Evolutionary conservation across 2,329 filamentous ascomycete species (phyloP).

Genomic region (Ilyonectria sp.): DNA sequence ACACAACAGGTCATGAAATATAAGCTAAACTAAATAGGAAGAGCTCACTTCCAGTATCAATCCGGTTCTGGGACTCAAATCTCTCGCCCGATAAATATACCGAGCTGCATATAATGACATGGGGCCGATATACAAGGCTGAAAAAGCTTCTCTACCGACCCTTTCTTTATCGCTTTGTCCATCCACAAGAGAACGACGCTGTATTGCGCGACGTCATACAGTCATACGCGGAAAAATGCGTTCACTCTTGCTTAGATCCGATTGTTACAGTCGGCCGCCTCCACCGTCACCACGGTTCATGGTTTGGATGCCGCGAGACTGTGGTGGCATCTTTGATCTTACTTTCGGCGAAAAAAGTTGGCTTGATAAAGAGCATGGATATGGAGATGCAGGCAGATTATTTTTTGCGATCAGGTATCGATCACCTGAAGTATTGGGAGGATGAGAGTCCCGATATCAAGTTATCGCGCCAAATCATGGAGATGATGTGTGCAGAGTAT

Average conservation of each 20-base stretch:
- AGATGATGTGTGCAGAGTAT: slow-evolving; percentile 21
- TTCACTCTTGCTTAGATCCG: slow-evolving; percentile 12
- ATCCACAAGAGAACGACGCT: background rate
- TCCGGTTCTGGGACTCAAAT: slow-evolving; percentile 19
- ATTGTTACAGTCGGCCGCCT: slow-evolving; percentile 1
- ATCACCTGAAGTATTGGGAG: slow-evolving; percentile 23
- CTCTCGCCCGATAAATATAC: slow-evolving; percentile 11
- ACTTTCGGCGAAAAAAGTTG: slow-evolving; percentile 9
- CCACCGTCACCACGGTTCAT: slow-evolving; percentile 22
- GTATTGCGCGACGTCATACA: slow-evolving; percentile 3
- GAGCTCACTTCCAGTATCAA: slow-evolving; percentile 13
- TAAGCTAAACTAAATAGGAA: slow-evolving; percentile 1
- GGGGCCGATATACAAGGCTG: slow-evolving; percentile 11
- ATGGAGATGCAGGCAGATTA: slow-evolving; percentile 16
- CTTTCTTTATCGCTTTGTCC: slow-evolving; percentile 22
- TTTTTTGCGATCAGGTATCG: slow-evolving; percentile 1
- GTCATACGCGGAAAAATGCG: slow-evolving; percentile 16
- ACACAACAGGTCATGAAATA: background rate
- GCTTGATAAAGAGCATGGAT: slow-evolving; percentile 19
- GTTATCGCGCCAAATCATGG: slow-evolving; percentile 7
- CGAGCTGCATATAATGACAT: slow-evolving; percentile 24
- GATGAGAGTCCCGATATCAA: slow-evolving; percentile 15
- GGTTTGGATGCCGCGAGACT: slow-evolving; percentile 18
- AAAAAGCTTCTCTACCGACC: slow-evolving; percentile 12
- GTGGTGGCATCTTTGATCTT: background rate